phyloP scores from a whole-genome alignment of 768 basidiomycete genomes.

The Chiua virens region DNA sequence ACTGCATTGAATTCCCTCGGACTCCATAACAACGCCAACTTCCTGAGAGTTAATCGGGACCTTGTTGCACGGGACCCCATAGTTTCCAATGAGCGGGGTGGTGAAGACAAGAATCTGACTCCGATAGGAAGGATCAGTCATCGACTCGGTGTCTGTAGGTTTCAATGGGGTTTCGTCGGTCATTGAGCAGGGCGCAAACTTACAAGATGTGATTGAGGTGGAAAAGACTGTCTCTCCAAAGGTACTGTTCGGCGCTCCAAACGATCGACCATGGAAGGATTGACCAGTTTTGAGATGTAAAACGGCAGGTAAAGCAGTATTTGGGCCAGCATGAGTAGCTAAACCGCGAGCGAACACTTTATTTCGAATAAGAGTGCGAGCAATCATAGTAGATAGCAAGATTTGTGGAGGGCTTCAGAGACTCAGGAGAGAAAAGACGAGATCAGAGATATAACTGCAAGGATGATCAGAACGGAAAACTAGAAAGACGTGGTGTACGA shows the following conservation, averaged over 20 bases:
- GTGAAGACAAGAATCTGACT: slow-evolving; percentile 99
- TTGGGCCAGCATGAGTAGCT: slow-evolving; percentile 61
- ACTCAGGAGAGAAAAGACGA: slow-evolving; percentile 75
- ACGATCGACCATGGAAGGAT: slow-evolving; percentile 85
- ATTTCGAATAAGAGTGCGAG: slow-evolving; percentile 51
- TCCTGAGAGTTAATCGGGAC: slow-evolving; percentile 70
- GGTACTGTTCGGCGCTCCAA: slow-evolving; percentile 83
- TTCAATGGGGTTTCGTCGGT: slow-evolving; percentile 7
- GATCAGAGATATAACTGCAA: slow-evolving; percentile 83
- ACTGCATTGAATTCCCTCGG: slow-evolving; percentile 84
- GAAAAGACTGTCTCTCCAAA: slow-evolving; percentile 99
- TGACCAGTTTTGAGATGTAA: slow-evolving; percentile 94
- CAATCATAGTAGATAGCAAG: slow-evolving; percentile 48
- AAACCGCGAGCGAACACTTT: slow-evolving; percentile 57
- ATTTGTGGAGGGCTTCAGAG: slow-evolving; percentile 26
- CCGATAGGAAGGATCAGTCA: slow-evolving; percentile 99
- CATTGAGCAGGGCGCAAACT: slow-evolving; percentile 29
- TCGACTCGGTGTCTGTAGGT: slow-evolving; percentile 91
- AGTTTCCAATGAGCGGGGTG: slow-evolving; percentile 97
- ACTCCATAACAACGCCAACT: slow-evolving; percentile 89
- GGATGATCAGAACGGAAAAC: slow-evolving; percentile 21
- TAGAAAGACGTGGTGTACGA: slow-evolving; percentile 26
- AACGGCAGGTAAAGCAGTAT: slow-evolving; percentile 63
- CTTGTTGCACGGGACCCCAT: slow-evolving; percentile 87
- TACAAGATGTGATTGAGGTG: slow-evolving; percentile 97